Conservation (phyloP, 2,329 filamentous ascomycete genomes). For the Byssothecium circinans region DNA sequence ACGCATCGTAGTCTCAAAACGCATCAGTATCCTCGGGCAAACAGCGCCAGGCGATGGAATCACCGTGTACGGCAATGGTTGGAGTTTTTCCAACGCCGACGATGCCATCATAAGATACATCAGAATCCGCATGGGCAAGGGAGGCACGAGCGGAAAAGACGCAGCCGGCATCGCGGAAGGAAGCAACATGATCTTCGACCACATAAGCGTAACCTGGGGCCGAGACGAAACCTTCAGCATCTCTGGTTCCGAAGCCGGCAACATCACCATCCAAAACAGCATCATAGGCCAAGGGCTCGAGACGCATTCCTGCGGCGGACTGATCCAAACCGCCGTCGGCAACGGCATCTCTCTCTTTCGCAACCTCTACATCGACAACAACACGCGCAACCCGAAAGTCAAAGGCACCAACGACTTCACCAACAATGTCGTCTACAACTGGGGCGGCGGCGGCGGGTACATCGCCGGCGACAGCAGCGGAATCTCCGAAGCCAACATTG, state of each 20-base stretch:
- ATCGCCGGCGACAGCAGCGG: conserved; percentile 56
- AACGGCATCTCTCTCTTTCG: conserved; percentile 55
- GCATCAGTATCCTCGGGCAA: conserved; percentile 55
- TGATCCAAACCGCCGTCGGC: conserved; percentile 53
- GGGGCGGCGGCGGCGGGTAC: conserved; percentile 57
- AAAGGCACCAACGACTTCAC: conserved; percentile 60
- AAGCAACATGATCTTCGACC: conserved; percentile 59
- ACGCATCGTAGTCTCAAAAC: conserved; percentile 52
- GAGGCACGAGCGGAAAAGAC: conserved; percentile 57
- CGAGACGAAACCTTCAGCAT: conserved; percentile 60
- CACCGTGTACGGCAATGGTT: conserved; percentile 58
- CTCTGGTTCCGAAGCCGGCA: conserved; percentile 48
- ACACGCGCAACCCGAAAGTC: conserved; percentile 60
- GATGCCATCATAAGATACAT: conserved; percentile 60
- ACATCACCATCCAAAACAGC: conserved; percentile 56
- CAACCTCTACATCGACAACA: conserved; percentile 61
- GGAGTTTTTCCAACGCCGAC: conserved; percentile 56
- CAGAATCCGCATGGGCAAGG: conserved; percentile 57
- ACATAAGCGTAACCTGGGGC: conserved; percentile 58
- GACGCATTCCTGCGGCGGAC: conserved; percentile 56
- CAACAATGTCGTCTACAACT: conserved; percentile 59
- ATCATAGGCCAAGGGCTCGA: conserved; percentile 59
- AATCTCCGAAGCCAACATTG: conserved; percentile 54
- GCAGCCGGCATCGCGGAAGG: conserved; percentile 57
- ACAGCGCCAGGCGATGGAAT: conserved; percentile 55